Conservation (phyloP, 768 basidiomycete species). For the Mycena vulgaris region DNA sequence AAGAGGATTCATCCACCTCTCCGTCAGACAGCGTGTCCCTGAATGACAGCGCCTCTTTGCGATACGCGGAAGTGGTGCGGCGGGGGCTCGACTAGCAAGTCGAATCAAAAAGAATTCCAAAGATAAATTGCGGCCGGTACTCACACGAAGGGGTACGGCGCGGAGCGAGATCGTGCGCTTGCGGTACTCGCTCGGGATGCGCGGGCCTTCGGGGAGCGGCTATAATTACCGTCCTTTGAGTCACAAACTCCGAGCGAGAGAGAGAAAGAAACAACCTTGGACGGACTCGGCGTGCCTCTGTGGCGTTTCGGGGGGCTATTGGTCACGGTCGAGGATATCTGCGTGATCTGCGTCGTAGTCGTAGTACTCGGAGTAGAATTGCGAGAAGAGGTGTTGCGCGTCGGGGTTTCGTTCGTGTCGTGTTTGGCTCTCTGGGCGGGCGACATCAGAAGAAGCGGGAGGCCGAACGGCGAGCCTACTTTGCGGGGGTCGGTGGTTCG, state of each 20-base stretch:
- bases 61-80: background rate
- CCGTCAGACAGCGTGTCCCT: too few relatives aligned
- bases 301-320: background rate
- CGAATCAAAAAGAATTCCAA: background rate
- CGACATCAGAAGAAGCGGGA: background rate
- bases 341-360: background rate
- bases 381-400: background rate
- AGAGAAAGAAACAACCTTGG: background rate
- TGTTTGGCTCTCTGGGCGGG: background rate
- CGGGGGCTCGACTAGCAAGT: background rate
- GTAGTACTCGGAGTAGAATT: background rate
- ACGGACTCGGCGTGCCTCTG: background rate
- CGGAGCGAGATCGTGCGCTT: conserved; percentile 2
- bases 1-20: too few relatives aligned
- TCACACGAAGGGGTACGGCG: background rate
- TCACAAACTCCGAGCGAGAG: too few relatives aligned
- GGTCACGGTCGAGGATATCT: background rate
- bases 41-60: too few relatives aligned
- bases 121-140: background rate
- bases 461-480: background rate
- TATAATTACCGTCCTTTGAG: too few relatives aligned
- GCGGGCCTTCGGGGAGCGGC: background rate
- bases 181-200: conserved; percentile 5
- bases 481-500: conserved; percentile 23
- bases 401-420: background rate